Base-by-base conservation (phyloP, 2,329 filamentous ascomycete genomes). In the Exophiala sp. region DNA sequence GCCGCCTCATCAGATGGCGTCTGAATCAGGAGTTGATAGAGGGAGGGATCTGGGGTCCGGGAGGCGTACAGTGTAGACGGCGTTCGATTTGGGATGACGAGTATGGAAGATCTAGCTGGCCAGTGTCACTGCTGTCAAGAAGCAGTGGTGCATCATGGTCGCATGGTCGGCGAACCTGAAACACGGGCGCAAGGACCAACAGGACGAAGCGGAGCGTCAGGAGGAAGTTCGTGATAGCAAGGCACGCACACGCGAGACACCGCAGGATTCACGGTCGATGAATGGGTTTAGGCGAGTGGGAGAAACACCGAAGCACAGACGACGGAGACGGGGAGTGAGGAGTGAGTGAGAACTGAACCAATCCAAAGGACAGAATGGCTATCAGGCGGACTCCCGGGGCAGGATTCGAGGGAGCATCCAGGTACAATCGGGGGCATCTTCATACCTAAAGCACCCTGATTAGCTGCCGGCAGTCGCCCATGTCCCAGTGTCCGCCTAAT, bases 131-230 rank as follows among this genome's bases (percentile, higher is more conserved):
- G 41, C 18, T 48, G 45, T 41, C 45, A 37, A 35, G 29, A 16
- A 27, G 16, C 9, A 37, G 29, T 37, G 9, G 9, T 37, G 42
- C 42, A 45, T 22, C 42, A 45, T 45, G 42, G 22, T 37, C 34
- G 34, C 34, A 37, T 37, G 34, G 42, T 24, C 24, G 49, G 19
- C 41, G 45, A 30, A 48, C 14, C 44, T 52, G 49, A 52, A 52
- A 52, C 49, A 40, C 49, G 14, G n/a, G 22, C 39, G 37, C 47
- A 19, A 9, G 43, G 48, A 38, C 35, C 23, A 19, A 43, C 19
- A 39, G 43, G 39, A n/a, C 23, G 50, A 40, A 23, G 21, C 24
- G 27, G 46, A 13, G 27, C 18, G n/a, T n/a, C n/a, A n/a, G n/a
- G n/a, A n/a, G n/a, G n/a, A n/a, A n/a, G n/a, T 41, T 40, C 42